Base-by-base conservation (phyloP, 306 rosid genomes). In the Aeschynomene evenia region DNA sequence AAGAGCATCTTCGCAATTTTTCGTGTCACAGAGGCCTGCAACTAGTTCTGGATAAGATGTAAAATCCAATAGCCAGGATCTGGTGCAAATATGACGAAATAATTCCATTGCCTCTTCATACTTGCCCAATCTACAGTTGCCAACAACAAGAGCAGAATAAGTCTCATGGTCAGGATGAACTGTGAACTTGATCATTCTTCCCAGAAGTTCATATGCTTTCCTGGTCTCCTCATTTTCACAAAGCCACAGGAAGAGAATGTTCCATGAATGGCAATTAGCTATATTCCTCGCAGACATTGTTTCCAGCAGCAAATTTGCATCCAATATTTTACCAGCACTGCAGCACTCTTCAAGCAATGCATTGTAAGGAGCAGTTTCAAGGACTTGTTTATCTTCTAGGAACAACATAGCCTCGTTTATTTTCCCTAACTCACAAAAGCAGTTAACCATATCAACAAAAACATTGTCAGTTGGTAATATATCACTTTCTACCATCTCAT, bases 301-400 rank as follows among this genome's bases (percentile, higher is more conserved):
- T 54, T 63, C 77, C 7, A 90, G 86, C 65, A 87, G 64, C 57
- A 69, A 70, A 66, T 71, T 74, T 7, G 99, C 96, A 36, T 21
- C 59, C 29, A 24, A 36, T 71, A 76, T 39, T 63, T 85, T 73
- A 45, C 92, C 92, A 29, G 78, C 83, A 63, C 58, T 42, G 83
- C 93, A 88, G 83, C 85, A 87, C 78, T 87, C 91, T 82, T 74
- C 83, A 68, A 94, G 96, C 74, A 94, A 79, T 19, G 80, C 85
- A 75, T 91, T 85, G 84, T 87, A 77, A 63, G 96, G 82, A 58
- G 85, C 83, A 66, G 89, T 81, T 59, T 85, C 89, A 63, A 70
- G 66, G 62, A 83, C 74, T 57, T 79, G 49, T 22, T 66, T 85
- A 20, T 87, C 91, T 23, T 88, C 87, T 81, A 94, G 77, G 45